These are phyloP conservation scores for Debaryomyces hansenii DNA, from an alignment of 805 yeast species.

Conservation along the genomic window DNA sequence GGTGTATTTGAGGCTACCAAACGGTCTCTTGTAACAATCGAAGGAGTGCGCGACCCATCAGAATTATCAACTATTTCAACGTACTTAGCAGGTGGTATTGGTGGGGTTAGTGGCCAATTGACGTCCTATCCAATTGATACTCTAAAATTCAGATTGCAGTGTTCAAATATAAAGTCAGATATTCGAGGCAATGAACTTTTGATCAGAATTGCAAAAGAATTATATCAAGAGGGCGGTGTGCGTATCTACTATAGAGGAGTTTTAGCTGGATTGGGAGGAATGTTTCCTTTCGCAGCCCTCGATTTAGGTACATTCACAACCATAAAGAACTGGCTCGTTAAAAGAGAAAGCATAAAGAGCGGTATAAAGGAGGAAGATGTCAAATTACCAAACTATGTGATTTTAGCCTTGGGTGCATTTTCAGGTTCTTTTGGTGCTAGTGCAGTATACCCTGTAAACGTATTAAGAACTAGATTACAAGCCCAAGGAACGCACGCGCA, in stretches of 20 bases:
- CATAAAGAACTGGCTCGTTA: constrained; percentile 73
- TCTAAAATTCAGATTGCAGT: constrained; percentile 87
- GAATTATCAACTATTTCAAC: constrained; percentile 76
- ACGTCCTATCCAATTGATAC: constrained; percentile 96
- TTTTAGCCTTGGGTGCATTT: constrained; percentile 88
- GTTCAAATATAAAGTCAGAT: constrained; percentile 73
- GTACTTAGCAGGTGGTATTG: constrained; percentile 91
- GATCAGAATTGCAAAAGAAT: constrained; percentile 65
- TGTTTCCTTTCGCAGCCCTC: constrained; percentile 93
- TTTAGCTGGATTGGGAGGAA: constrained; percentile 88
- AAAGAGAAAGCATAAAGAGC: constrained; percentile 55
- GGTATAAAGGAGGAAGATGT: constrained; percentile 65
- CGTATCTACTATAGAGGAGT: constrained; percentile 83
- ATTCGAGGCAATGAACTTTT: constrained; percentile 63
- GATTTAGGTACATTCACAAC: constrained; percentile 87
- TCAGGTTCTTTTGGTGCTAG: constrained; percentile 97
- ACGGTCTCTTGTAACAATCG: constrained; percentile 65
- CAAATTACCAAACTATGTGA: constrained; percentile 72
- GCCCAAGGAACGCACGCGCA: constrained; percentile 98
- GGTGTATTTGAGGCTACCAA: constrained; percentile 93
- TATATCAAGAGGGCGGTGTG: constrained; percentile 80
- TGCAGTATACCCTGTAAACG: constrained; percentile 88
- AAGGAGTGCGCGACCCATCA: constrained; percentile 70
- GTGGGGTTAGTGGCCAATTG: constrained; percentile 92
- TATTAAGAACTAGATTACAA: constrained; percentile 89